Percentiles rank a stretch among this genome's conserved stretches.
Evolutionary conservation across 2,329 filamentous ascomycete species (phyloP).

Genomic region (Fusarium circinatum): DNA sequence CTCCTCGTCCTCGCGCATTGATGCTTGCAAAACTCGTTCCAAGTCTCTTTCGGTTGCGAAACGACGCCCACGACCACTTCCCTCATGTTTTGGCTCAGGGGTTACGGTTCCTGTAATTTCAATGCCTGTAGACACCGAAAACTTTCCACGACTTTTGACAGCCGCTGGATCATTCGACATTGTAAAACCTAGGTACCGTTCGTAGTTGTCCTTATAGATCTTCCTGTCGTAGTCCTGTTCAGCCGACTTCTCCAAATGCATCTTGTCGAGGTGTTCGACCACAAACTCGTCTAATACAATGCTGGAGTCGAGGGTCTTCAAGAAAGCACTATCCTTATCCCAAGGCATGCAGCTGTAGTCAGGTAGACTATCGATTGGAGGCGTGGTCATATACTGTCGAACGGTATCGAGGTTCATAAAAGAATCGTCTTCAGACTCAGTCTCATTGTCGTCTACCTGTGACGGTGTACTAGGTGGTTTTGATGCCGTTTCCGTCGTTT

Average conservation of each 20-base stretch:
- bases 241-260: constrained; percentile 49
- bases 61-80: constrained; percentile 62
- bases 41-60: constrained; percentile 79
- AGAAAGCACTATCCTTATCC: constrained; percentile 58
- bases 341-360: constrained; percentile 58
- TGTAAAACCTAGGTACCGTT: constrained; percentile 65
- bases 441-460: constrained; percentile 62
- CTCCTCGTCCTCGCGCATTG: constrained; percentile 76
- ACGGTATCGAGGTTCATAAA: constrained; percentile 60
- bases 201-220: constrained; percentile 60
- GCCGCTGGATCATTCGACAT: constrained; percentile 65
- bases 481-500: constrained; percentile 46
- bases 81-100: constrained; percentile 67
- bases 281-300: constrained; percentile 58
- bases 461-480: constrained; percentile 59
- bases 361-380: constrained; percentile 65
- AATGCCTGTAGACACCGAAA: constrained; percentile 52
- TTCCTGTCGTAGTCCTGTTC: constrained; percentile 55
- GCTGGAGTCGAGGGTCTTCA: constrained; percentile 55
- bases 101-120: constrained; percentile 52
- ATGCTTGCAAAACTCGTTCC: constrained; percentile 77
- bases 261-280: constrained; percentile 55
- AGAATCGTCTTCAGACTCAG: constrained; percentile 65
- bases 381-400: constrained; percentile 63
- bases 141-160: constrained; percentile 65